A percentile compares a stretch with the other conserved stretches of the same genome.
phyloP scores from a whole-genome alignment of 1,139 yeast genomes.

The Petasospora fabianii region DNA sequence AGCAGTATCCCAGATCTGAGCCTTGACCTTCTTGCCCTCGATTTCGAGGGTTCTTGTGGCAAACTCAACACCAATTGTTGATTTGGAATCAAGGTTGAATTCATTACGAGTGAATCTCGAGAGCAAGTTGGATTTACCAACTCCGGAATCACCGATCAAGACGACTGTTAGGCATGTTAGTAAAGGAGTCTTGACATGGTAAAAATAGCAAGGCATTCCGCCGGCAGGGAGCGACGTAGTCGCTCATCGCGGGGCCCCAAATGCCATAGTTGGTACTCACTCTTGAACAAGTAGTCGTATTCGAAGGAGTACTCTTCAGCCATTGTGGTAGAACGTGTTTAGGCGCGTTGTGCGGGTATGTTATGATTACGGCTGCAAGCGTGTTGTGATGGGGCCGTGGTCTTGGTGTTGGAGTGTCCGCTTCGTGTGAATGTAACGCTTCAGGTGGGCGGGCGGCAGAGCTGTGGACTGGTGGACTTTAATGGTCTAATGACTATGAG shows the following conservation, averaged over 20 bases:
- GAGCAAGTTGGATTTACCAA: constrained; percentile 90
- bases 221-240: too few species aligned
- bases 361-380: too few species aligned
- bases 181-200: neutral
- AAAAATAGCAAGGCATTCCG: neutral
- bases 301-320: constrained; percentile 77
- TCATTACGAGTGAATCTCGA: constrained; percentile 95
- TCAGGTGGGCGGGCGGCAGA: too few species aligned
- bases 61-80: constrained; percentile 97
- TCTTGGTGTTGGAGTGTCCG: too few species aligned
- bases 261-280: too few species aligned
- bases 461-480: too few species aligned
- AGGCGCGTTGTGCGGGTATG: too few species aligned
- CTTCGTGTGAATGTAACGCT: too few species aligned
- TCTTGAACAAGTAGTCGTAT: constrained; percentile 92
- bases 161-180: constrained; percentile 47
- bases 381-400: too few species aligned
- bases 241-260: too few species aligned
- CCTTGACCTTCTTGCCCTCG: constrained; percentile 92
- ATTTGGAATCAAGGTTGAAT: constrained; percentile 88
- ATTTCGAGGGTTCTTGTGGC: constrained; percentile 95
- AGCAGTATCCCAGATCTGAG: constrained; percentile 99
- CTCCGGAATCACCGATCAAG: constrained; percentile 96
- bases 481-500: too few species aligned
- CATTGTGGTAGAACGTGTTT: constrained; percentile 22